Conservation (phyloP, 164 flowering plant species). For the Magnolia officinalis region DNA sequence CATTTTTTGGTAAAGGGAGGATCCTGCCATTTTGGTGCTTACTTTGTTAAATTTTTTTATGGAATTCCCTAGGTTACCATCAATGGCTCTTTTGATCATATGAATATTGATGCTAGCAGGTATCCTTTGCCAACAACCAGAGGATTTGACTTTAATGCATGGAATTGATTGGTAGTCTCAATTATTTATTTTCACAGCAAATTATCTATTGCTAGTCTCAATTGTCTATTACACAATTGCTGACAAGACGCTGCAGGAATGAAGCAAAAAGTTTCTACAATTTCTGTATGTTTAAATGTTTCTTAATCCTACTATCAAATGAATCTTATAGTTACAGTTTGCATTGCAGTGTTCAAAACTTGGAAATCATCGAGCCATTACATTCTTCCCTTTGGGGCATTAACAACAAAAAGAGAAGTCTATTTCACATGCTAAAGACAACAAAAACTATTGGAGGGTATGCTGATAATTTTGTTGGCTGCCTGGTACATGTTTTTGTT, state of each 20-base stretch:
- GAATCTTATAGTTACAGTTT: not conserved
- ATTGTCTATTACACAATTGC: too few species aligned
- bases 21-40: not conserved
- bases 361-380: constrained; percentile 92
- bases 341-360: constrained; percentile 72
- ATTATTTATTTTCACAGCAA: not conserved
- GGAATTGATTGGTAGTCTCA: not conserved
- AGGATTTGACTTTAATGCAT: not conserved
- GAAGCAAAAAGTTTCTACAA: too few species aligned
- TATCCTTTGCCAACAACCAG: constrained; percentile 20
- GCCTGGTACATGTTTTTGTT: not conserved
- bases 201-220: too few species aligned
- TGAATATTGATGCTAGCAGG: constrained; percentile 99
- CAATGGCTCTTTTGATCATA: constrained; percentile 95
- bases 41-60: constrained; percentile 3
- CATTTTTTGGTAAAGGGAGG: not conserved
- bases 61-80: constrained; percentile 74
- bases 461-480: constrained; percentile 1
- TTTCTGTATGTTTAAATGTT: too few species aligned
- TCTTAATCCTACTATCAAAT: too few species aligned
- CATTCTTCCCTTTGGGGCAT: constrained; percentile 73
- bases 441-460: constrained; percentile 96
- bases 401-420: constrained; percentile 81
- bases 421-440: constrained; percentile 91
- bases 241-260: too few species aligned